Evolutionary conservation across 495 filamentous ascomycete genomes (phyloP), one percentile per base, ranked within the genome.

Genomic region (Bathelium albidoporum): DNA sequence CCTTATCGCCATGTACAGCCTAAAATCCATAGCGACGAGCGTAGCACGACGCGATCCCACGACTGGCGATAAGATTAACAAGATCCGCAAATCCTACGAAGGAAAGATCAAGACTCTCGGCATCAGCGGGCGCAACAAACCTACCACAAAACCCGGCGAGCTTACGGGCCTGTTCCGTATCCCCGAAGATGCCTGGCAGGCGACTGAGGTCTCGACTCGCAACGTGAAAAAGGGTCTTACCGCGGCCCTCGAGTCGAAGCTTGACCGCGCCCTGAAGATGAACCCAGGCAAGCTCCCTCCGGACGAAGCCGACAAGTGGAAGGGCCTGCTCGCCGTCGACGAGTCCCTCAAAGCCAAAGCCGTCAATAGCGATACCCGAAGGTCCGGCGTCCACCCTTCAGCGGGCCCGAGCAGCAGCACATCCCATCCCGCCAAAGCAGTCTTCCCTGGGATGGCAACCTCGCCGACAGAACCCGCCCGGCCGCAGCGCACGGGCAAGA

Each of bases 21-120:
- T 90, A 49, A 76, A 82, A 60, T 69, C 77, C 58, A 74, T 89
- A 61, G 86, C 84, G 58, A 79, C 81, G 63, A 83, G 79, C 59
- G 86, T 89, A 62, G 85, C 84, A 59, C 77, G 87, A 61, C 79
- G 77, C 59, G 85, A 90, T 71, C 82, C 85, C 2, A 72, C 76
- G 3, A 87, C 83, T 5, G 86, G 85, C 44, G 84, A 85, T 66
- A 90, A 89, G 73, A 87, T 86, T 68, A 89, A 89, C 69, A 83
- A 85, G 66, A 76, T 90, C 34, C 76, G 87, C 62, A 89, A 89
- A 71, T 87, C 86, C 18, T 90, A 89, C 71, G 86, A 89, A 69
- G 83, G 83, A 58, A 84, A 88, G 67, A 76, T 89, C 67, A 86
- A 86, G 68, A 76, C 75, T 9, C 67, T 88, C 24, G 79, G 79